A percentile compares a stretch with the other conserved stretches of the same genome.
phyloP scores from a whole-genome alignment of 805 yeast species.

The Zygosaccharomyces gambellarensis region DNA sequence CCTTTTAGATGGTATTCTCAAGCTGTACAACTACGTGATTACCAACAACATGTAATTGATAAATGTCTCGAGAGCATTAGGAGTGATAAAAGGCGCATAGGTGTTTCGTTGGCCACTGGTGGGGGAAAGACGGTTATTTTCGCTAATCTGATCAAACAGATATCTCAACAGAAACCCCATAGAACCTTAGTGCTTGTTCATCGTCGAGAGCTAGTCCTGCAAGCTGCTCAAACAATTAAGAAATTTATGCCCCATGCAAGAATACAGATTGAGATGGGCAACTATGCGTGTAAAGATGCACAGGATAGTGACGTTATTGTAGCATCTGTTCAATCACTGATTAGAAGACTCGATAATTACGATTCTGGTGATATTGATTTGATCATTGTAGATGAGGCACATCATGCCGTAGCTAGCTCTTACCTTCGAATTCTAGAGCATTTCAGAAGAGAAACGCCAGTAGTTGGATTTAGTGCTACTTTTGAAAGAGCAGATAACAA shows the following conservation, averaged over 20 bases:
- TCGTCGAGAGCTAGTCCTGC: conserved; percentile 70
- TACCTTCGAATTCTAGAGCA: conserved; percentile 55
- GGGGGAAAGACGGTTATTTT: conserved; percentile 90
- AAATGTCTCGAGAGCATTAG: conserved; percentile 47
- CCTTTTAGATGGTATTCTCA: conserved; percentile 5
- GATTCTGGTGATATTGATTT: conserved; percentile 55
- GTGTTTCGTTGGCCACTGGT: conserved; percentile 87
- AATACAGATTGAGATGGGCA: conserved; percentile 70
- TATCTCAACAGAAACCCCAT: conserved; percentile 12
- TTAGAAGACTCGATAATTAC: conserved; percentile 45
- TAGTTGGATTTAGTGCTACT: conserved; percentile 88
- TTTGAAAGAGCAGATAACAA: conserved; percentile 69
- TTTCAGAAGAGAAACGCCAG: conserved; percentile 45
- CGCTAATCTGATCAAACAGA: conserved; percentile 47
- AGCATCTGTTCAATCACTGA: conserved; percentile 70
- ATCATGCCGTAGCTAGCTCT: conserved; percentile 74
- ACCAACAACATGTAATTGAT: conserved; percentile 68
- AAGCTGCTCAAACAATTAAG: conserved; percentile 52
- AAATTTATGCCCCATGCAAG: conserved; percentile 44
- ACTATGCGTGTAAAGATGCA: conserved; percentile 27
- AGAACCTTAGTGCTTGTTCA: conserved; percentile 66
- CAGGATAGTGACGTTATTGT: conserved; percentile 57
- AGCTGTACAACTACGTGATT: conserved; percentile 39
- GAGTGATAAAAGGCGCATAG: conserved; percentile 51
- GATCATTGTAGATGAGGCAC: conserved; percentile 86